These are phyloP conservation scores for Henckelia pumila DNA, from an alignment of 257 asterid species.

Conservation along the genomic window DNA sequence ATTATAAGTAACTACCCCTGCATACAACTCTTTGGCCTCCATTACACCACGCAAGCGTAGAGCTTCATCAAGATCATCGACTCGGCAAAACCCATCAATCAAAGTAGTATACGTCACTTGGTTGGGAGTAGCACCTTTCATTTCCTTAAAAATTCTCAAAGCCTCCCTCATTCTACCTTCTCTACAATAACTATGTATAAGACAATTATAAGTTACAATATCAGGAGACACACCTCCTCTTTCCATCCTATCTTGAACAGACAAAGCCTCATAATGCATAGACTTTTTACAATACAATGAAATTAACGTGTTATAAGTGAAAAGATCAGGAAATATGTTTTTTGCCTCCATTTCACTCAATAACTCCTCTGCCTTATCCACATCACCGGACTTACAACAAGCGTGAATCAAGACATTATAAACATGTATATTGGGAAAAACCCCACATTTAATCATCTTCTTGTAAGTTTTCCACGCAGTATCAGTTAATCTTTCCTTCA, in stretches of 20 bases:
- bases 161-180: constrained; percentile 96
- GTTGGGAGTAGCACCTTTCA: constrained; percentile 57
- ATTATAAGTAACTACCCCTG: constrained; percentile 74
- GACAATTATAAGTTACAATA: constrained; percentile 76
- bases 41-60: constrained; percentile 48
- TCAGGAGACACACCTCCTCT: constrained; percentile 63
- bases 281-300: constrained; percentile 80
- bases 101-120: constrained; percentile 77
- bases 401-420: constrained; percentile 86
- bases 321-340: constrained; percentile 63
- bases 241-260: constrained; percentile 83
- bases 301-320: constrained; percentile 75
- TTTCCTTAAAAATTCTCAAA: constrained; percentile 61
- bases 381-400: constrained; percentile 71
- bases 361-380: constrained; percentile 61
- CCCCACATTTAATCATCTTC: constrained; percentile 71
- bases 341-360: constrained; percentile 71
- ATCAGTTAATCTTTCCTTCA: constrained; percentile 64
- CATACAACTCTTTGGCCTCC: constrained; percentile 65
- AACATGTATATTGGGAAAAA: constrained; percentile 62
- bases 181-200: constrained; percentile 73
- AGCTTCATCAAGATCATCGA: constrained; percentile 59
- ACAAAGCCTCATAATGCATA: constrained; percentile 89
- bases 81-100: constrained; percentile 84
- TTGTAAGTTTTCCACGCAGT: constrained; percentile 67